Evolutionary conservation across 768 basidiomycete species (phyloP).

Genomic region (Boletus insuetus): DNA sequence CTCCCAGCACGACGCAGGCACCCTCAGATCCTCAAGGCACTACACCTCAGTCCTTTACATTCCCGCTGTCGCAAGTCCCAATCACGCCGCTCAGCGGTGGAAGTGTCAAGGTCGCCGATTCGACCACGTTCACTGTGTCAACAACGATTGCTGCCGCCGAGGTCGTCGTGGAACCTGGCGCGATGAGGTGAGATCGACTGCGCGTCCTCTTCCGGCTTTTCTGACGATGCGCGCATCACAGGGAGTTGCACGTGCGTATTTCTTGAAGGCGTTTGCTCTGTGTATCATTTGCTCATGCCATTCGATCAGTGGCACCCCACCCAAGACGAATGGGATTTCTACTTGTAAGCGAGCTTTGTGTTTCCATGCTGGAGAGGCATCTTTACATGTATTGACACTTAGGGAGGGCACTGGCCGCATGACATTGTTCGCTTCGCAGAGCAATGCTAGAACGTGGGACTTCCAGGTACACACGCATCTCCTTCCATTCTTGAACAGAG

Average conservation of each 20-base stretch:
- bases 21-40: conserved; percentile 38
- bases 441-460: conserved; percentile 57
- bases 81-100: conserved; percentile 48
- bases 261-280: not conserved
- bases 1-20: conserved; percentile 31
- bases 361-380: not conserved
- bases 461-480: conserved; percentile 39
- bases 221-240: conserved; percentile 15
- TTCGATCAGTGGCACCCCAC: conserved; percentile 63
- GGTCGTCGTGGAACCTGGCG: conserved; percentile 53
- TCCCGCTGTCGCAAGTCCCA: conserved; percentile 46
- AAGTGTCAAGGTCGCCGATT: conserved; percentile 54
- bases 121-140: conserved; percentile 47
- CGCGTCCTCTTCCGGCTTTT: not conserved
- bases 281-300: not conserved
- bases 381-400: not conserved
- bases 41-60: conserved; percentile 48
- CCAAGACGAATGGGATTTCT: conserved; percentile 62
- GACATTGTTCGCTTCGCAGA: conserved; percentile 53
- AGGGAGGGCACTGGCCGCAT: conserved; percentile 55
- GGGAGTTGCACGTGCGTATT: conserved; percentile 53
- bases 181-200: conserved; percentile 42
- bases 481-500: not conserved
- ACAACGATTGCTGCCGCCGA: conserved; percentile 53
- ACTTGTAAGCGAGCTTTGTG: conserved; percentile 39